phyloP scores from a whole-genome alignment of 306 rosid species.

The Rosa lucieae region DNA sequence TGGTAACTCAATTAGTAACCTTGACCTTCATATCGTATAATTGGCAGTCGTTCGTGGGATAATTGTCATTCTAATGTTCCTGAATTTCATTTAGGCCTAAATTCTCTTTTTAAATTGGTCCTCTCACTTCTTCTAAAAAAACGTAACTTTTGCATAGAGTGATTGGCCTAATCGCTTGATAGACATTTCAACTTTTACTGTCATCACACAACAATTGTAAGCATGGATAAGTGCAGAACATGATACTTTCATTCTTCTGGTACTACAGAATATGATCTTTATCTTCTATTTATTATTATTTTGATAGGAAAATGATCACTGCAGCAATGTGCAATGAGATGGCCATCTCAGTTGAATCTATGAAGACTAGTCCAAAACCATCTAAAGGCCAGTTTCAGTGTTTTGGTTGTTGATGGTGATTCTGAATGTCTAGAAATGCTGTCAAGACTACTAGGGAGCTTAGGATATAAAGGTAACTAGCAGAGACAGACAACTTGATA shows the following conservation, averaged over 20 bases:
- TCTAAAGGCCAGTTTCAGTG: slow-evolving; percentile 9
- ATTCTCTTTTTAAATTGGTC: background rate
- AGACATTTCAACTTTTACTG: background rate
- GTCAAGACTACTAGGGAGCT: slow-evolving; percentile 32
- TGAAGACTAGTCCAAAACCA: slow-evolving; percentile 9
- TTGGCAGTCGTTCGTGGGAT: background rate
- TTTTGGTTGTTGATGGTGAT: slow-evolving; percentile 51
- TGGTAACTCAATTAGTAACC: background rate
- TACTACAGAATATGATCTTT: background rate
- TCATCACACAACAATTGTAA: background rate
- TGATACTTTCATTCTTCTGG: background rate
- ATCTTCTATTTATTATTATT: too few species aligned
- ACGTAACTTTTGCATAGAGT: background rate
- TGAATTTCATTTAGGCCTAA: background rate
- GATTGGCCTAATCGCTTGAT: background rate
- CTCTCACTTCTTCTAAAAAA: background rate
- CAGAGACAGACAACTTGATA: background rate
- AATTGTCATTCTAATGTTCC: background rate
- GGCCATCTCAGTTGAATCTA: background rate
- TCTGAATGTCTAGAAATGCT: slow-evolving; percentile 20
- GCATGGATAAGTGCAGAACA: background rate
- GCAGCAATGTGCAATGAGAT: background rate
- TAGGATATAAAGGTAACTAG: slow-evolving; percentile 52
- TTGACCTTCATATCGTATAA: background rate
- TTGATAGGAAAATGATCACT: background rate